A percentile compares a stretch with the other conserved stretches of the same genome.
These are phyloP conservation scores for Erodium moschatum DNA, from an alignment of 441 rosid species.

Conservation along the genomic window DNA sequence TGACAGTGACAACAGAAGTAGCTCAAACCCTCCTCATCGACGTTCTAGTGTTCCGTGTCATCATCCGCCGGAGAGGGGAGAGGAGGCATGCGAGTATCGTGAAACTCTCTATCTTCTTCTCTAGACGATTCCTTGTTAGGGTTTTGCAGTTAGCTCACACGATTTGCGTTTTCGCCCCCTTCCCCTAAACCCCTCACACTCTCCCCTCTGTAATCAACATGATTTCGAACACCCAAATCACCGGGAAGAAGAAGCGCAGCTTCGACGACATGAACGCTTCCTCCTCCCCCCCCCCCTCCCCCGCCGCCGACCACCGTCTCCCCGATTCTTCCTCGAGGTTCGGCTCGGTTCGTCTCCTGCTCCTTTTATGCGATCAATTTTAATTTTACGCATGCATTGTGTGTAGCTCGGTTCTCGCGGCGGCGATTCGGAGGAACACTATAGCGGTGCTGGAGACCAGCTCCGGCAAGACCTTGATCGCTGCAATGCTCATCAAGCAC, in stretches of 20 bases:
- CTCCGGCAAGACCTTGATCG: constrained; percentile 57
- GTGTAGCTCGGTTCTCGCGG: constrained; percentile 52
- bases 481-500: constrained; percentile 55
- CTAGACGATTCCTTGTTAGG: too few species aligned
- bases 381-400: neutral
- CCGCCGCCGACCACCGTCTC: too few species aligned
- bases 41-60: too few species aligned
- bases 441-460: constrained; percentile 67
- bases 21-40: too few species aligned
- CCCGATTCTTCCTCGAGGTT: neutral
- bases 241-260: neutral
- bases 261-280: constrained; percentile 2
- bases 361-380: too few species aligned
- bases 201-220: neutral
- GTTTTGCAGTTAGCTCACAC: too few species aligned
- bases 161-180: too few species aligned
- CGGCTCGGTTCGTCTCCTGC: neutral
- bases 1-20: too few species aligned
- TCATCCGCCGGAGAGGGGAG: too few species aligned
- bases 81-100: too few species aligned
- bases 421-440: constrained; percentile 56
- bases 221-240: neutral
- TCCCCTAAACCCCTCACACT: too few species aligned
- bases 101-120: too few species aligned
- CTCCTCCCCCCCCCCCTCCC: neutral